Evolutionary conservation across 345 rosid species (phyloP).

Genomic region (Aquilaria malaccensis): DNA sequence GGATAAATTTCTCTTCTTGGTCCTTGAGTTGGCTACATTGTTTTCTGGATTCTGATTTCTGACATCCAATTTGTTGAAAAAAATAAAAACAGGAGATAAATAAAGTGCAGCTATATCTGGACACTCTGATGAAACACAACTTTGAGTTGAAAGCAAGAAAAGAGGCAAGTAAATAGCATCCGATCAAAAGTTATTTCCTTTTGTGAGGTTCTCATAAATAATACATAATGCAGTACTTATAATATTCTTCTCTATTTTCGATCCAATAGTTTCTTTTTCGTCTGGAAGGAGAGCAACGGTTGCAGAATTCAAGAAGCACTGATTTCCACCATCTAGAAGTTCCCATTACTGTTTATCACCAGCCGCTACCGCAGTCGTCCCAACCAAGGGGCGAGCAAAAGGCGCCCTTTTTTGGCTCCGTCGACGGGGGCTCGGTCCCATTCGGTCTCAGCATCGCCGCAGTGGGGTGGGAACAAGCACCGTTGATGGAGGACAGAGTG

Average conservation of each 20-base stretch:
- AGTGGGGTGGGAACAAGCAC: too few relatives aligned
- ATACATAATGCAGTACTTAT: too few relatives aligned
- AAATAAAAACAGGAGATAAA: slow-evolving; percentile 25
- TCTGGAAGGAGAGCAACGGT: background rate
- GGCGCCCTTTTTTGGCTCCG: too few relatives aligned
- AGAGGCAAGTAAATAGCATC: background rate
- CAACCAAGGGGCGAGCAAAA: too few relatives aligned
- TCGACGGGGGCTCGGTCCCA: background rate
- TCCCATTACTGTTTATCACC: background rate
- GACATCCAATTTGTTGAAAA: background rate
- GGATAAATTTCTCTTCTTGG: slow-evolving; percentile 10
- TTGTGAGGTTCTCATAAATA: background rate
- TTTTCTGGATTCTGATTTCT: background rate
- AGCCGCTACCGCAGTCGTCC: background rate
- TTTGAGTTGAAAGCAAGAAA: slow-evolving; percentile 18
- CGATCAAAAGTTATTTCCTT: slow-evolving; percentile 11
- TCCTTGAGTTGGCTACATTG: slow-evolving; percentile 6
- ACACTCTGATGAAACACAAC: slow-evolving; percentile 14
- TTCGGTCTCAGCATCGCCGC: background rate
- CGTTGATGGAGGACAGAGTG: slow-evolving; percentile 1
- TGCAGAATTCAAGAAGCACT: background rate
- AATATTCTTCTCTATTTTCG: too few relatives aligned
- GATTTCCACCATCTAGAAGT: background rate
- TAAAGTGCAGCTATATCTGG: background rate
- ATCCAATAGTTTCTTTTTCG: too few relatives aligned